Base-by-base conservation (phyloP, 1,284 basidiomycete genomes). In the Hypsizygus ulmarius region DNA sequence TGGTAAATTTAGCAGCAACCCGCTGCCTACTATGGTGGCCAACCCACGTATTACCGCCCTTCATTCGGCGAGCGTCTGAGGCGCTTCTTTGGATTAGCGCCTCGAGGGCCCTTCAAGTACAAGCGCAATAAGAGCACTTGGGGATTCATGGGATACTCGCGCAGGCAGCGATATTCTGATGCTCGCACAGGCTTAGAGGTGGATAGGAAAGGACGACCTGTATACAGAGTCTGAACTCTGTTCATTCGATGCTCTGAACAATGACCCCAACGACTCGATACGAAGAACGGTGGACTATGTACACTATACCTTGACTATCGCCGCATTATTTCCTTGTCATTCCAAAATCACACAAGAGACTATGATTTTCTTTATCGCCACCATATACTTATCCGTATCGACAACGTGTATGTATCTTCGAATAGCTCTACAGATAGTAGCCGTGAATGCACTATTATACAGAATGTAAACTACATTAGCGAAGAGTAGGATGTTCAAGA, bases 51-150 rank as follows among this genome's bases (percentile, higher is more conserved):
- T 50, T 58, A 62, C 36, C 55, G 63, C 33, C 58, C 65, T n/a
- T 64, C 74, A 2, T 64, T 78, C 29, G 73, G 73, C 43, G 73
- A 78, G 43, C 78, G 79, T 46, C 54, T 83, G 42, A 74, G 74
- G 44, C 74, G 70, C 44, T 77, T 81, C 64, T 79, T 83, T 55
- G 78, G 79, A 32, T 64, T 81, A 28, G 72, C 72, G 6, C 68
- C 68, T 28, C 65, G 64, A 19, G 57, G 64, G 30, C 63, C 65
- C 45, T 66, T 69, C 47, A 67, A 64, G 45, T 68, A 69, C 57
- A 67, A 68, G 50, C 67, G 66, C 25, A 64, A 69, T 50, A 61
- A 64, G 30, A 64, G 64, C 15, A 68, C 67, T 8, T 77, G 73
- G 73, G 73, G 74, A 2, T 74, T 77, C 59, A 63, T 75, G 61